Evolutionary conservation across 495 filamentous ascomycete species (phyloP).

Genomic region (Neurospora sp.): DNA sequence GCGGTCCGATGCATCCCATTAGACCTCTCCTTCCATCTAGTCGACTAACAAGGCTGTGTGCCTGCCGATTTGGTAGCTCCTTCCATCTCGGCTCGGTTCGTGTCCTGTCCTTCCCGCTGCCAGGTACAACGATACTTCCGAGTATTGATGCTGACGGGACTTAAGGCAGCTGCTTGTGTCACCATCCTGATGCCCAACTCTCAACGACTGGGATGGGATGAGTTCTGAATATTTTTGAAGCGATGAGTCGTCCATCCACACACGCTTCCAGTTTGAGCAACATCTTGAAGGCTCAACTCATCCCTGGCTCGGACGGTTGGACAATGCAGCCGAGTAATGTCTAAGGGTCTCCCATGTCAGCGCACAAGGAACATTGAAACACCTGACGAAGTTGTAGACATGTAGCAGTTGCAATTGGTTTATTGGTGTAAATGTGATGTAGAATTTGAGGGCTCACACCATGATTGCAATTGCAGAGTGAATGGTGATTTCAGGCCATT

Average conservation of each 20-base stretch:
- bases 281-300: neutral
- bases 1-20: neutral
- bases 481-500: neutral
- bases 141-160: neutral
- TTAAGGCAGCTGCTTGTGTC: neutral
- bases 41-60: neutral
- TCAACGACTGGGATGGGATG: neutral
- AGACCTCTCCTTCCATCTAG: neutral
- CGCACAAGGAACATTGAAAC: neutral
- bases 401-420: neutral
- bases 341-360: neutral
- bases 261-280: neutral
- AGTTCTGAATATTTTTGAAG: neutral
- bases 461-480: neutral
- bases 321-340: neutral
- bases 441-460: neutral
- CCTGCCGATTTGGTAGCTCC: neutral
- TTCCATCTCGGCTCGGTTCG: neutral
- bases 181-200: neutral
- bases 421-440: neutral
- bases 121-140: neutral
- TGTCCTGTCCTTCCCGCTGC: neutral
- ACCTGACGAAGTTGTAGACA: neutral
- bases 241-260: neutral
- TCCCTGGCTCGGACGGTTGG: neutral